phyloP scores from a whole-genome alignment of 208 protist genomes.

The Trypanosoma boissoni region DNA sequence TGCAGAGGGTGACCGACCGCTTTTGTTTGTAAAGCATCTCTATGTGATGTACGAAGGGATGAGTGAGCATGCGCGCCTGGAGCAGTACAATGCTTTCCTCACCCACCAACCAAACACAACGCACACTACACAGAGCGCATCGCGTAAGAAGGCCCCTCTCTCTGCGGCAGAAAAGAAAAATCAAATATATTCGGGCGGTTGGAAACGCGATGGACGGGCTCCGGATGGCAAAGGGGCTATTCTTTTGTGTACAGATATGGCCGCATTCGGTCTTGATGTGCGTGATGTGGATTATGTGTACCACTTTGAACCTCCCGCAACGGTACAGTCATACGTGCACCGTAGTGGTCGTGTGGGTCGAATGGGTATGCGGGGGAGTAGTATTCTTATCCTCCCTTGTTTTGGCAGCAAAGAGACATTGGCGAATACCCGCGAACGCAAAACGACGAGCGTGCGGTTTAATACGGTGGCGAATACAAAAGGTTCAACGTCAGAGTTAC shows the following conservation, averaged over 20 bases:
- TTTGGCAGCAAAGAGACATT: constrained; percentile 20
- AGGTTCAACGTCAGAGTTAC: constrained; percentile 47
- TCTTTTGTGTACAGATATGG: constrained; percentile 88
- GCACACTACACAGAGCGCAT: constrained; percentile 2
- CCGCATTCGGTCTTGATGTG: constrained; percentile 88
- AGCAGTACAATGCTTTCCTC: constrained; percentile 86
- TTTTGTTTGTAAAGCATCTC: constrained; percentile 66
- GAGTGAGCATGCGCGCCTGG: constrained; percentile 60
- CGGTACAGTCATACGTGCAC: constrained; percentile 82
- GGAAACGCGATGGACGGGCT: constrained; percentile 63
- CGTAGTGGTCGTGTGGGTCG: constrained; percentile 87
- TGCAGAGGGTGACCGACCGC: constrained; percentile 35
- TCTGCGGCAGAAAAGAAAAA: constrained; percentile 73
- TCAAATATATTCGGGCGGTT: constrained; percentile 71
- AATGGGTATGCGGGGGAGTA: constrained; percentile 88
- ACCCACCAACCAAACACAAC: constrained; percentile 31
- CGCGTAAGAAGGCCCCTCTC: constrained; percentile 27
- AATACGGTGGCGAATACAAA: constrained; percentile 83
- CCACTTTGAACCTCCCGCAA: constrained; percentile 85
- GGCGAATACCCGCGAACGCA: constrained; percentile 47
- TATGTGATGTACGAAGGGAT: constrained; percentile 88
- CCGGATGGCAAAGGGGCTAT: constrained; percentile 74
- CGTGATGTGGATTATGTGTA: constrained; percentile 92
- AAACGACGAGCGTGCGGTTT: constrained; percentile 59
- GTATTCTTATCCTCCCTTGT: constrained; percentile 77